A percentile compares a stretch with the other conserved stretches of the same genome.
phyloP scores from a whole-genome alignment of 441 rosid genomes.

The Pelargonium australe region DNA sequence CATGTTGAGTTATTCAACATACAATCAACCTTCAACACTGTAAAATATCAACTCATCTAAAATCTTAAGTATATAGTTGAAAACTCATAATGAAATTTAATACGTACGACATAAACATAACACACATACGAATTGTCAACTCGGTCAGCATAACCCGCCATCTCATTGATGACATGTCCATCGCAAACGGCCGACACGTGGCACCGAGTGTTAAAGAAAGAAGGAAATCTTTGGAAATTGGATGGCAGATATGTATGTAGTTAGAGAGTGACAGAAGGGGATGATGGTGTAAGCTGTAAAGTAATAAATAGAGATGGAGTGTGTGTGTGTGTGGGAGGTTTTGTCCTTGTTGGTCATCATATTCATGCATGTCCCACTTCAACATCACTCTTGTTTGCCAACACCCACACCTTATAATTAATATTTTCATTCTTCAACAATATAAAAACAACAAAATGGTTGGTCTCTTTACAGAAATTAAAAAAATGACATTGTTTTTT shows the following conservation, averaged over 20 bases:
- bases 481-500: not conserved
- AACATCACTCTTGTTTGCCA: not conserved
- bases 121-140: no score
- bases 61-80: no score
- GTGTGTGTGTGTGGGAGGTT: not conserved
- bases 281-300: not conserved
- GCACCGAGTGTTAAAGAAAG: not conserved
- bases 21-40: no score
- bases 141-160: no score
- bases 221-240: not conserved
- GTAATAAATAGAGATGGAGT: constrained; percentile 2
- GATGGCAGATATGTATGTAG: not conserved
- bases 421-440: not conserved
- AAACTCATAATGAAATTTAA: no score
- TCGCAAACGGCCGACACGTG: no score
- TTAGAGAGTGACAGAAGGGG: not conserved
- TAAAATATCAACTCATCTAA: no score
- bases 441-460: not conserved
- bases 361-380: not conserved
- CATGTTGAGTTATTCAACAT: no score
- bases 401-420: not conserved
- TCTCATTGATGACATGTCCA: no score
- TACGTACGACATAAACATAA: no score
- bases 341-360: no score
- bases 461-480: not conserved